Evolutionary conservation across 768 basidiomycete species (phyloP), one percentile per base, ranked within the genome.

Genomic region (Tulasnella sp.): DNA sequence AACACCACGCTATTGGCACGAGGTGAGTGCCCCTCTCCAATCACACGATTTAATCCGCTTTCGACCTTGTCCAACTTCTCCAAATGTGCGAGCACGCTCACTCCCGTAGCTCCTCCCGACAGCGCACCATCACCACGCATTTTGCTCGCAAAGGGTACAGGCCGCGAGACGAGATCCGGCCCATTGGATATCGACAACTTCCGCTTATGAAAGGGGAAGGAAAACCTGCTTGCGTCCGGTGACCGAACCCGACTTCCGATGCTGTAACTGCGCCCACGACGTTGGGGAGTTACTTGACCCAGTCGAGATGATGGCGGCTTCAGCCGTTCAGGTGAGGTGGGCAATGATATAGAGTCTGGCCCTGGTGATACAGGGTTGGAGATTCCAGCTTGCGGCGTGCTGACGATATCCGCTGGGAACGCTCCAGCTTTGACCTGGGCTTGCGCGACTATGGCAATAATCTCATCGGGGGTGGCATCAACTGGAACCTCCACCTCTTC

Each of bases 51-150:
- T 41, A 66, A 47, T 10, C 64, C 60, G n/a, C 55, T 48, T 27
- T 67, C 68, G n/a, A 87, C 86, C 15, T 81, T 84, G 68, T 93
- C 90, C 48, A 93, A 71, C 48, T 86, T 81, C 67, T 93, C 90
- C 64, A 93, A 76, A 64, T 91, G 88, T 66, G 88, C 86, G 38
- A 93, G 76, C 50, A 92, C 84, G 9, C 82, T 85, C 24, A 92
- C 88, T 10, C 90, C 90, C 0, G 88, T 91, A 27, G 88, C 89
- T 38, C 86, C 87, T 48, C 88, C 88, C 67, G 88, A 86, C 32
- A 90, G 83, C 50, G 17, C 43, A 21, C 83, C 80, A 67, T 85
- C 29, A 21, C 58, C 50, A 24, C 41, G 81, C 70, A 87, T 86
- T 71, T 89, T 90, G n/a, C 83, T 79, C 11, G 83, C 82, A 69